phyloP scores from a whole-genome alignment of 1,284 basidiomycete genomes.

The Irpex rosettiformis region DNA sequence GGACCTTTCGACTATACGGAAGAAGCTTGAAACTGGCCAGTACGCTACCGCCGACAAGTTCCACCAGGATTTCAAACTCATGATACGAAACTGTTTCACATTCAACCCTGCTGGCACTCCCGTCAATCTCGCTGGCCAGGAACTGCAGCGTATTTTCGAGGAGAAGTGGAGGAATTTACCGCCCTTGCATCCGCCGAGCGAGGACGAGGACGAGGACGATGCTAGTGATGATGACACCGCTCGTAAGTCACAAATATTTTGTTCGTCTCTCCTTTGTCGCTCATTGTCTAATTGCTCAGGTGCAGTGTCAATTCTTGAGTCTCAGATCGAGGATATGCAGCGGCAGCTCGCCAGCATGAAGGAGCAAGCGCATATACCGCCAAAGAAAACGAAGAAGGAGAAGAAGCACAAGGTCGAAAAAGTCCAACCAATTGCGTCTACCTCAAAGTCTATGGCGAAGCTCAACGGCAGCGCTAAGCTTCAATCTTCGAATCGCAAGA shows the following conservation, averaged over 20 bases:
- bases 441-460: conserved; percentile 52
- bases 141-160: conserved; percentile 83
- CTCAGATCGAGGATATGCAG: conserved; percentile 69
- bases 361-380: conserved; percentile 15
- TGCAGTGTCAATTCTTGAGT: conserved; percentile 68
- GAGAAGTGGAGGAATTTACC: conserved; percentile 88
- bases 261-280: not conserved
- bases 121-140: conserved; percentile 81
- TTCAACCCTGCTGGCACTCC: conserved; percentile 91
- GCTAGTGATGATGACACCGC: conserved; percentile 37
- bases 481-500: conserved; percentile 30
- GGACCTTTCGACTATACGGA: conserved; percentile 87
- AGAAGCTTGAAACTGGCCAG: conserved; percentile 73
- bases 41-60: conserved; percentile 81
- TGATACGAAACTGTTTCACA: conserved; percentile 90
- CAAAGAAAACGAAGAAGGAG: conserved; percentile 33
- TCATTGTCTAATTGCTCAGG: conserved; percentile 35
- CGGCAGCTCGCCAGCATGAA: conserved; percentile 62
- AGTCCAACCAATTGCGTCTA: conserved; percentile 56
- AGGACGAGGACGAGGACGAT: conserved; percentile 50
- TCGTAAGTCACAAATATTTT: conserved; percentile 40
- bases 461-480: conserved; percentile 38
- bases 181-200: conserved; percentile 43
- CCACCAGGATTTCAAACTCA: conserved; percentile 88
- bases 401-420: conserved; percentile 62